Evolutionary conservation across 805 yeast species (phyloP).

Genomic region (Yamadazyma akitaensis): DNA sequence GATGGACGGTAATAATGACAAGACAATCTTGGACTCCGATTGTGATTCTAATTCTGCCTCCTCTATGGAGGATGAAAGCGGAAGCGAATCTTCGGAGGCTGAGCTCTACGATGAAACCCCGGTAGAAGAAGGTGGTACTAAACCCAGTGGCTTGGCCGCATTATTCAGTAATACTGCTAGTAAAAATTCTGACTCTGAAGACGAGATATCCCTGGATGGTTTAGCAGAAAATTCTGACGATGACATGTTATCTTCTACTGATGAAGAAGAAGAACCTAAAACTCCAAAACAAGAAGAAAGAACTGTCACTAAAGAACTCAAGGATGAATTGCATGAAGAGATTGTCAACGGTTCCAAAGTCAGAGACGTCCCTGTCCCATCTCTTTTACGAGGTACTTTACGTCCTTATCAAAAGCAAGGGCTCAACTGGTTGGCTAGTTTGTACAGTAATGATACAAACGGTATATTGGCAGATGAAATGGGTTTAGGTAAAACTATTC

Average conservation of each 20-base stretch:
- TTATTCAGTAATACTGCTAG: conserved; percentile 13
- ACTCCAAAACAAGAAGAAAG: conserved; percentile 22
- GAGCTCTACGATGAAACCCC: conserved; percentile 12
- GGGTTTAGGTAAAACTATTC: conserved; percentile 98
- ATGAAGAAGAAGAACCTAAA: conserved; percentile 30
- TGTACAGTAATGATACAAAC: conserved; percentile 87
- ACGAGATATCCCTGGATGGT: conserved; percentile 15
- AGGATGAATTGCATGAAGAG: conserved; percentile 13
- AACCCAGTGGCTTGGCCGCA: conserved; percentile 16
- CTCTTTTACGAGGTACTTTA: conserved; percentile 71
- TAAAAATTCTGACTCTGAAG: conserved; percentile 18
- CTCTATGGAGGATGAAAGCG: conserved; percentile 11
- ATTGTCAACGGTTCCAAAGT: conserved; percentile 43
- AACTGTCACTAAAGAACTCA: not conserved
- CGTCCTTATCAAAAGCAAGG: conserved; percentile 96
- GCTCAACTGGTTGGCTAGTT: conserved; percentile 91
- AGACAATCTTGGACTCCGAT: conserved; percentile 7
- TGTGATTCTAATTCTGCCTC: conserved; percentile 14
- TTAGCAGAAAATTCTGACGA: conserved; percentile 17
- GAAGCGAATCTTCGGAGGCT: not conserved
- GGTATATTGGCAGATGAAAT: conserved; percentile 98
- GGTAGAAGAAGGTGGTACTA: conserved; percentile 14
- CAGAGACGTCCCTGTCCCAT: conserved; percentile 73
- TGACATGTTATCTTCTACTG: conserved; percentile 19
- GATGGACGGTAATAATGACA: conserved; percentile 2